Percentiles rank a stretch among this genome's conserved stretches.
Conservation (phyloP, 495 filamentous ascomycete genomes). For the Stereocaulon alpinum region DNA sequence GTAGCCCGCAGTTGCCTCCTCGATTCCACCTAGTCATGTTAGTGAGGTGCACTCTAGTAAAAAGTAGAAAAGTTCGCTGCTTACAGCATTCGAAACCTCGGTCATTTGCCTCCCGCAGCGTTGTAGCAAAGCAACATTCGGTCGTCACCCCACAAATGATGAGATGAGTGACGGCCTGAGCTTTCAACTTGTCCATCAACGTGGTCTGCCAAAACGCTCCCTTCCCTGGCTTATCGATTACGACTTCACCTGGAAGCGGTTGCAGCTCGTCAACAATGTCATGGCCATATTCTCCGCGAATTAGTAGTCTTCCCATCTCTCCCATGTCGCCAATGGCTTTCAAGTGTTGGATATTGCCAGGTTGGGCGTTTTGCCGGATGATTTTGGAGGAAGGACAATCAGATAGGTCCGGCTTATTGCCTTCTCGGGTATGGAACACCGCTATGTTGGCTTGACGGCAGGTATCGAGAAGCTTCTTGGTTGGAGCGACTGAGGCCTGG, state of each 20-base stretch:
- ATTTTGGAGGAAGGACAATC: conserved; percentile 43
- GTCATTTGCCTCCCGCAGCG: conserved; percentile 62
- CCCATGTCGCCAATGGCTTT: conserved; percentile 48
- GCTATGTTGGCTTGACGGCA: conserved; percentile 51
- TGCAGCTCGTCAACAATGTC: conserved; percentile 50
- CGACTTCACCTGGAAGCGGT: conserved; percentile 44
- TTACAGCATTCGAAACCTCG: conserved; percentile 62
- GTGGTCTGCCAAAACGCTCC: conserved; percentile 60
- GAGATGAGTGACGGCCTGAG: conserved; percentile 55
- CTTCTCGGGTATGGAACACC: conserved; percentile 59
- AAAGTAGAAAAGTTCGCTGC: conserved; percentile 14
- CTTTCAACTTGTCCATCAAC: conserved; percentile 49
- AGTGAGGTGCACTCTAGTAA: neutral
- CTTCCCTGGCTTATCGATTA: conserved; percentile 59
- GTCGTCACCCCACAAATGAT: conserved; percentile 58
- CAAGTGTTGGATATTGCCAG: conserved; percentile 31
- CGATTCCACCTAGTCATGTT: conserved; percentile 29
- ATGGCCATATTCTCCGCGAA: conserved; percentile 55
- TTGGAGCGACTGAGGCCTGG: conserved; percentile 44
- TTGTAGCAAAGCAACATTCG: conserved; percentile 60
- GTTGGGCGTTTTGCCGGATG: conserved; percentile 35
- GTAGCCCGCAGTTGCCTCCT: conserved; percentile 37
- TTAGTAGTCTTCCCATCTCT: conserved; percentile 51
- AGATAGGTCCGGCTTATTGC: conserved; percentile 37
- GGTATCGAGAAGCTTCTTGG: conserved; percentile 42